Conservation (phyloP, 208 protist species). For the Sergeia podlipaevii region DNA sequence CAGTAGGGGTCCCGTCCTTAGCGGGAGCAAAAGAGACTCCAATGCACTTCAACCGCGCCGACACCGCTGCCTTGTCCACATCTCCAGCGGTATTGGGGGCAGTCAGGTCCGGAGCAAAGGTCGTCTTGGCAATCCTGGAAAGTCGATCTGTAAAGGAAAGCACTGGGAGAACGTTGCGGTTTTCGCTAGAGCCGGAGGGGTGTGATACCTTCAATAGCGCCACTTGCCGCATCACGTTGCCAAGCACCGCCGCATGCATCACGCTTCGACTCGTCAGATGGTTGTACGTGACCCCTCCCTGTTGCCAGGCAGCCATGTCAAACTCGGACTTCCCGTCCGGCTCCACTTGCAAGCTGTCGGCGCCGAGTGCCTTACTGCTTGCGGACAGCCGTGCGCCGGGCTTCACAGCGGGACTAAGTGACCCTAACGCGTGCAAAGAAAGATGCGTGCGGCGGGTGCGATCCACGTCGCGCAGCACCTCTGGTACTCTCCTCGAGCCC, state of each 20-base stretch:
- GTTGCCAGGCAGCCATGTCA: constrained; percentile 1
- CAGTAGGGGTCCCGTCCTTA: too few relatives aligned
- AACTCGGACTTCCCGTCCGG: too few relatives aligned
- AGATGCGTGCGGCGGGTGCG: constrained; percentile 11
- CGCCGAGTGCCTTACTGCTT: not conserved
- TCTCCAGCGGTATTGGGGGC: not conserved
- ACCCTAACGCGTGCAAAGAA: constrained; percentile 15
- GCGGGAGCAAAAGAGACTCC: not conserved
- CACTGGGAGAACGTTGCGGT: too few relatives aligned
- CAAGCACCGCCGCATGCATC: constrained; percentile 21
- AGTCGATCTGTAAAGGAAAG: too few relatives aligned
- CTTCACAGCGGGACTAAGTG: constrained; percentile 6
- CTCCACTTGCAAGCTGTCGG: not conserved
- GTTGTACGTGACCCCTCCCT: constrained; percentile 22
- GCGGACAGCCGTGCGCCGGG: not conserved
- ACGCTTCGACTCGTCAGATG: constrained; percentile 10
- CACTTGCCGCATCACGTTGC: constrained; percentile 7
- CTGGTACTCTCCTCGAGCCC: constrained; percentile 12
- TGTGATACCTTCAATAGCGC: not conserved
- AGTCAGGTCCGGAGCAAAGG: not conserved
- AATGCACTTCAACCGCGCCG: not conserved
- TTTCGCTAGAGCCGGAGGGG: not conserved
- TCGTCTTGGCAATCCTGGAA: not conserved
- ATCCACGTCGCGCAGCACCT: constrained; percentile 15
- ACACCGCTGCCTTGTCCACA: not conserved